Evolutionary conservation across 495 filamentous ascomycete species (phyloP).

Genomic region (Trichoderma parareesei): DNA sequence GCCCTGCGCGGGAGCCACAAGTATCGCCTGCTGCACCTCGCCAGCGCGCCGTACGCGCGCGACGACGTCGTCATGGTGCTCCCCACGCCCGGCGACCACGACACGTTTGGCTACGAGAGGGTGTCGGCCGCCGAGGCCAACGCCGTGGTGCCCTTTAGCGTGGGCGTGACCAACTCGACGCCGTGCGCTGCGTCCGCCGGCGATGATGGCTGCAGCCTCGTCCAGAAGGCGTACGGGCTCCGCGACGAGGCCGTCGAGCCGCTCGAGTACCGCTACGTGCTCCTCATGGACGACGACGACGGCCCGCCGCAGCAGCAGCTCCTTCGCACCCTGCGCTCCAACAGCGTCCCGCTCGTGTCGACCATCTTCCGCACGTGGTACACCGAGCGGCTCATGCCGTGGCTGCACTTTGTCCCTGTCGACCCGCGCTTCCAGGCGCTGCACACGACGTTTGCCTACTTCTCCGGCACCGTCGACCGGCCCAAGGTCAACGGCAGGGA

Average conservation of each 20-base stretch:
- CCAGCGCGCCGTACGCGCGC: constrained; percentile 40
- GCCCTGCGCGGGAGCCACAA: constrained; percentile 34
- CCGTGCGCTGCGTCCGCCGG: constrained; percentile 35
- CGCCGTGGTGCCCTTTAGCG: constrained; percentile 28
- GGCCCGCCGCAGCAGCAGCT: constrained; percentile 59
- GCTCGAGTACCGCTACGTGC: constrained; percentile 43
- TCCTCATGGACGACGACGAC: constrained; percentile 60
- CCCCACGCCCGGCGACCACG: constrained; percentile 18
- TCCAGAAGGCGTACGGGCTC: constrained; percentile 44
- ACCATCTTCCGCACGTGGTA: constrained; percentile 70
- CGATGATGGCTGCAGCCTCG: constrained; percentile 40
- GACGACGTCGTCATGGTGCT: constrained; percentile 33
- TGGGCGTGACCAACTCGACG: constrained; percentile 43
- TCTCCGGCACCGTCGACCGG: constrained; percentile 33
- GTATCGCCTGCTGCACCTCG: constrained; percentile 54
- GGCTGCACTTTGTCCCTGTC: constrained; percentile 71
- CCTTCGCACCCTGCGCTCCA: constrained; percentile 55
- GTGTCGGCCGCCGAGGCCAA: constrained; percentile 27
- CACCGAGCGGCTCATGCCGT: constrained; percentile 59
- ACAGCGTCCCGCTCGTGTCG: constrained; percentile 54
- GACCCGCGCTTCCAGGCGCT: constrained; percentile 60
- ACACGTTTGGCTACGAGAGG: constrained; percentile 27
- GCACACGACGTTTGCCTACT: constrained; percentile 59
- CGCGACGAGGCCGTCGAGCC: constrained; percentile 30
- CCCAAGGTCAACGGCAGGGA: constrained; percentile 41